Conservation (phyloP, 1,139 yeast genomes). For the Yamadazyma buinensis region DNA sequence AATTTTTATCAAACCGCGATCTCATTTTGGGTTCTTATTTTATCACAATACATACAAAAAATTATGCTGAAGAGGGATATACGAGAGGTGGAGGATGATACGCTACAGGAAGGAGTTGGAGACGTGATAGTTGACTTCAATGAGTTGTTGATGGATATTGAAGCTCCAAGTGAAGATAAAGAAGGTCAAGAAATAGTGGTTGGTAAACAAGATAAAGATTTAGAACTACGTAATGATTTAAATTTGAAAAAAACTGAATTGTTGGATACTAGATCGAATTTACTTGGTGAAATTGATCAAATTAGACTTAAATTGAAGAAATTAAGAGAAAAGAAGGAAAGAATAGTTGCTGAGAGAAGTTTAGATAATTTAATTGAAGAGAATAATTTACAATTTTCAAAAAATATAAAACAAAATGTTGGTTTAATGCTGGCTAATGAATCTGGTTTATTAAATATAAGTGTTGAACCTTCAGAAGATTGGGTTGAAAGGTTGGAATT, state of each 20-base stretch:
- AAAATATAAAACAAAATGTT: constrained; percentile 3
- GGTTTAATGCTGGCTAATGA: constrained; percentile 16
- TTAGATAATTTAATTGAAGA: constrained; percentile 22
- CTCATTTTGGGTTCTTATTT: no score
- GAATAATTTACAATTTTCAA: constrained; percentile 17
- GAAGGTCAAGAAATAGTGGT: neutral
- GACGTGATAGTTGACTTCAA: neutral
- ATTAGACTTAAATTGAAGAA: constrained; percentile 16
- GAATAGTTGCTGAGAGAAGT: constrained; percentile 14
- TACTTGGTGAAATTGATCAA: constrained; percentile 20
- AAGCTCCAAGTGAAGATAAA: neutral
- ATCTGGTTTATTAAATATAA: constrained; percentile 20
- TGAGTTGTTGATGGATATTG: constrained; percentile 1
- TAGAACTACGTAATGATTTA: neutral
- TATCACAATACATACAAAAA: no score
- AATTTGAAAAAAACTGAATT: constrained; percentile 18
- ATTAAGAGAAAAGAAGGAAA: constrained; percentile 16
- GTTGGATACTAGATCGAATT: constrained; percentile 17
- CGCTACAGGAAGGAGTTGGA: no score
- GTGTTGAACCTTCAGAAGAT: constrained; percentile 35
- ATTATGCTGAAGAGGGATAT: no score
- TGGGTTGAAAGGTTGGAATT: constrained; percentile 29
- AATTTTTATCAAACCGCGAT: no score
- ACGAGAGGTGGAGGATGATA: no score
- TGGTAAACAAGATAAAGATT: neutral